Evolutionary conservation across 139 green algal species (phyloP), one percentile per base, ranked within the genome.

Genomic region (Chlorella vulgaris): DNA sequence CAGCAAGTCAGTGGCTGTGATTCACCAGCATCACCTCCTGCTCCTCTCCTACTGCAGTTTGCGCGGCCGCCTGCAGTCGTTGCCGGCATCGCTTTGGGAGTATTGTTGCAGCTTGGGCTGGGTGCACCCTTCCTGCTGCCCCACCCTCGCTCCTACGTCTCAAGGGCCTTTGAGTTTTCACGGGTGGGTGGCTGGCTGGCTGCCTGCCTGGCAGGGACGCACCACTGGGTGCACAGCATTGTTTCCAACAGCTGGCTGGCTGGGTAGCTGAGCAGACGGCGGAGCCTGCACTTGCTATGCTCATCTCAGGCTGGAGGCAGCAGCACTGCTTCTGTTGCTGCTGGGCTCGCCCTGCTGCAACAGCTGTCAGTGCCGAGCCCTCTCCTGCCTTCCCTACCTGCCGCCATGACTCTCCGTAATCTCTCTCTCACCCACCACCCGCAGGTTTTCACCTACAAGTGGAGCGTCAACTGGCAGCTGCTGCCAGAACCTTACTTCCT

Each of bases 391-490:
- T n/a, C n/a, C n/a, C n/a, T n/a, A n/a, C n/a, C n/a, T n/a, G n/a
- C n/a, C n/a, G n/a, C n/a, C n/a, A n/a, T n/a, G n/a, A n/a, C n/a
- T n/a, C n/a, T n/a, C n/a, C n/a, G n/a, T n/a, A n/a, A n/a, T n/a
- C n/a, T n/a, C n/a, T n/a, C n/a, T n/a, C n/a, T n/a, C n/a, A n/a
- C n/a, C n/a, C n/a, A n/a, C n/a, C 8, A 53, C 2, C n/a, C 5
- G 31, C 76, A 83, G 67, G 70, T 80, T 1, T 98, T 98, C 85
- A 81, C 89, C 18, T 87, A 93, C 76, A 60, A 86, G 28, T 98
- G 94, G 94, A 91, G 88, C 29, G 94, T 98, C 24, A 98, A 98
- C 83, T 93, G 93, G 47, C 90, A 94, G 73, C 97, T 97, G 68
- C 68, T 98, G 22, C 89, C 90, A 0, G 87, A 96, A 69, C 40